Base-by-base conservation (phyloP, 225 moss, liverwort and hornwort genomes). In the Rhytidiadelphus loreus region DNA sequence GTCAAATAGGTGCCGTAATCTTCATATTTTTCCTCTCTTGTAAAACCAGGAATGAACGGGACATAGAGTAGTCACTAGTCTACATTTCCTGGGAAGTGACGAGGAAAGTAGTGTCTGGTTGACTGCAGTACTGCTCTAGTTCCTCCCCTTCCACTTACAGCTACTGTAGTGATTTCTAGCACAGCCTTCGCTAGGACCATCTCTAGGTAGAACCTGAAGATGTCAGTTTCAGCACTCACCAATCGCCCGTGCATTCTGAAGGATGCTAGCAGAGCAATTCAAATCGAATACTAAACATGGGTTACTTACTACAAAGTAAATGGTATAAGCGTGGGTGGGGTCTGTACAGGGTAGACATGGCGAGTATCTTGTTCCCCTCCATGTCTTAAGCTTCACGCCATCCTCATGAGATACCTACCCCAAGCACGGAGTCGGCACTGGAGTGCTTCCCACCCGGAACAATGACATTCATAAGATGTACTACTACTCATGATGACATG, bases 371-470 rank as follows among this genome's bases (percentile, higher is more conserved):
- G 68, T 88, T 83, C 32, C 58, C 66, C 61, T 89, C 88, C 90
- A 65, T 79, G 80, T 76, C 89, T 88, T 80, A 52, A 86, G 90
- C 83, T 76, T 79, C 91, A 91, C 88, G 57, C 88, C 88, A 69
- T 90, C 85, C 84, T 90, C 90, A 84, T 93, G 89, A 37, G 58
- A 76, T 64, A 93, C 91, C 89, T 93, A 90, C 91, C 79, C 85
- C 83, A 87, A 88, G 90, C 90, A 91, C 90, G 84, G 87, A 71
- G 59, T 80, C 59, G 90, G 89, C 88, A 76, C 55, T 89, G 66
- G 81, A 92, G 89, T 71, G 89, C 84, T 68, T 88, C 61, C 71
- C 57, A 88, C 74, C 79, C 50, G 50, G 48, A 88, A 83, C 71
- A 83, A 56, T 86, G n/a, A 58, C 84, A 77, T 84, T 43, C 69